Evolutionary conservation across 192 early-diverging fungal genomes (phyloP).

Genomic region (Linnemannia schmuckeri): DNA sequence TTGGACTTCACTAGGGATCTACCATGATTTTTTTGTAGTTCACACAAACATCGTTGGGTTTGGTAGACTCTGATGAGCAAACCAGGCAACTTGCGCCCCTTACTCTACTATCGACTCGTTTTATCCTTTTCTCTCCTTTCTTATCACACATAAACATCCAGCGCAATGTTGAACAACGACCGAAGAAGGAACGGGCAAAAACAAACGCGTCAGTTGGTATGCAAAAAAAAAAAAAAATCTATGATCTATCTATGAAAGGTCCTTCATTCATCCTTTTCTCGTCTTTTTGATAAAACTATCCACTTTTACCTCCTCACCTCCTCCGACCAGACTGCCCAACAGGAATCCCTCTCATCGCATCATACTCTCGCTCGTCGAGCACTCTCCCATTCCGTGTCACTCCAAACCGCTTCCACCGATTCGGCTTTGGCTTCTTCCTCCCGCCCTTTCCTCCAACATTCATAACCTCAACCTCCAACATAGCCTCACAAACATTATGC

Average conservation of each 20-base stretch:
- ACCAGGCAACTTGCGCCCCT: too few relatives aligned
- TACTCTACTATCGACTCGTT: too few relatives aligned
- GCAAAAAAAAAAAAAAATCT: neutral
- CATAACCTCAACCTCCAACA: neutral
- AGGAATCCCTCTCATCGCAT: slow-evolving; percentile 3
- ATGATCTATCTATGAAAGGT: neutral
- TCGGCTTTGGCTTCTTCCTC: slow-evolving; percentile 31
- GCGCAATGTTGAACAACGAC: too few relatives aligned
- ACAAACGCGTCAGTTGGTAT: too few relatives aligned
- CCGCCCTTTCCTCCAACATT: neutral
- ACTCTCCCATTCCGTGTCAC: slow-evolving; percentile 21
- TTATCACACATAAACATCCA: too few relatives aligned
- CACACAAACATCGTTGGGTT: too few relatives aligned
- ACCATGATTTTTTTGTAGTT: too few relatives aligned
- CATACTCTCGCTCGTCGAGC: slow-evolving; percentile 17
- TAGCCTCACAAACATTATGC: slow-evolving; percentile 13
- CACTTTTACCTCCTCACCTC: neutral
- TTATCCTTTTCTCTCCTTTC: too few relatives aligned
- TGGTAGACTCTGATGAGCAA: too few relatives aligned
- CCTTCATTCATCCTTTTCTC: neutral
- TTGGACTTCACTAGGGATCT: too few relatives aligned
- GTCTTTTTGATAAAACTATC: neutral
- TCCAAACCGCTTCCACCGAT: slow-evolving; percentile 15
- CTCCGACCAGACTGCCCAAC: neutral
- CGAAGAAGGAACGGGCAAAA: too few relatives aligned